phyloP scores from a whole-genome alignment of 805 yeast species.

The Sugiyamaella marilandica region DNA sequence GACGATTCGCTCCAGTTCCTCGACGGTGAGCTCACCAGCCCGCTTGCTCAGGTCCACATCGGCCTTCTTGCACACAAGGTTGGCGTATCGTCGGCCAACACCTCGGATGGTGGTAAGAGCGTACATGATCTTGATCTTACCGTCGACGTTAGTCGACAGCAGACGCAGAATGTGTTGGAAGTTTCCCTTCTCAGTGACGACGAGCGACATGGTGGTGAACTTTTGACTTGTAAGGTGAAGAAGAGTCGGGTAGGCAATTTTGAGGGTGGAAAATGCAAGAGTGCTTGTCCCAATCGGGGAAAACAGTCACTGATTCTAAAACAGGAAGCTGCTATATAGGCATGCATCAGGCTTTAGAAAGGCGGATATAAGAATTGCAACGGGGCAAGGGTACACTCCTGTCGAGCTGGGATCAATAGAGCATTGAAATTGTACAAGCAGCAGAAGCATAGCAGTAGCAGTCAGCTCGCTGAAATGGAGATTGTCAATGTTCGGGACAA shows the following conservation, averaged over 20 bases:
- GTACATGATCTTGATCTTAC: conserved; percentile 99
- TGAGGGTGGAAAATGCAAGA: neutral
- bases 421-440: too few relatives aligned
- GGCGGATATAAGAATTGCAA: too few relatives aligned
- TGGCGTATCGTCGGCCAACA: conserved; percentile 99
- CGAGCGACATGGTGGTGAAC: conserved; percentile 74
- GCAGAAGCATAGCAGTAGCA: neutral
- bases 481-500: conserved; percentile 42
- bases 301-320: neutral
- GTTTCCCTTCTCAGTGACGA: conserved; percentile 97
- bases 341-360: too few relatives aligned
- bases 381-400: too few relatives aligned
- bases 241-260: neutral
- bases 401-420: too few relatives aligned
- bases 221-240: conserved; percentile 3
- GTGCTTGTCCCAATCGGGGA: conserved; percentile 9
- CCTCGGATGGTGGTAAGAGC: conserved; percentile 99
- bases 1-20: conserved; percentile 99
- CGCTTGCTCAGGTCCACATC: conserved; percentile 97
- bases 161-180: conserved; percentile 99
- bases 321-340: too few relatives aligned
- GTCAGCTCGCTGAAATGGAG: neutral
- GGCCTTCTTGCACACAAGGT: conserved; percentile 99
- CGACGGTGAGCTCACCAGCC: conserved; percentile 99
- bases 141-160: conserved; percentile 99